Evolutionary conservation across 352 stramenopile genomes (phyloP).

Genomic region (Phytophthora fragariaefolia): DNA sequence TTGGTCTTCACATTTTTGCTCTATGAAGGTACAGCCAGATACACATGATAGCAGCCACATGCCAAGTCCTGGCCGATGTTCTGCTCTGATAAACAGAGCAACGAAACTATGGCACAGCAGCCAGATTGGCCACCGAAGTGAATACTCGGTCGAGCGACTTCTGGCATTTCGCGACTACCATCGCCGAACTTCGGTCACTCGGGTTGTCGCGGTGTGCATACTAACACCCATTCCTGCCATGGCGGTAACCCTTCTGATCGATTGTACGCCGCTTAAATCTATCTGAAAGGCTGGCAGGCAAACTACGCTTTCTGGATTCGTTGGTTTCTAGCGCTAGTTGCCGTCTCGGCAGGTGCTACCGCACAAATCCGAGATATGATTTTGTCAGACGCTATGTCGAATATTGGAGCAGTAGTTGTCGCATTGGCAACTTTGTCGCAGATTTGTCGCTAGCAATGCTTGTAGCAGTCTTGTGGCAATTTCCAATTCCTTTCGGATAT

Average conservation of each 20-base stretch:
- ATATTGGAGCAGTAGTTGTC: conserved; percentile 5
- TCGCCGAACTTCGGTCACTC: conserved; percentile 1
- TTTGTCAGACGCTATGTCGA: conserved; percentile 2
- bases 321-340: conserved; percentile 7
- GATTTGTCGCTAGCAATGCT: conserved; percentile 10
- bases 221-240: conserved; percentile 22
- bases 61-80: no score
- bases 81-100: no score
- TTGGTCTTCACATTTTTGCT: no score
- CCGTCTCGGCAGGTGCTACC: conserved; percentile 7
- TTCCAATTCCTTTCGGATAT: conserved; percentile 31
- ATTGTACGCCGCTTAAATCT: conserved; percentile 27
- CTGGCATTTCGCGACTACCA: conserved; percentile 15
- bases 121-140: conserved; percentile 20
- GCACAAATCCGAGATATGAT: conserved; percentile 20
- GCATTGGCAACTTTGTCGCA: background rate
- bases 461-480: conserved; percentile 11
- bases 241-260: conserved; percentile 10
- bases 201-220: conserved; percentile 9
- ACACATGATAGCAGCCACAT: no score
- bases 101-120: conserved; percentile 2
- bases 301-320: conserved; percentile 36
- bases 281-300: conserved; percentile 11
- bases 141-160: conserved; percentile 18
- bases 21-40: background rate